Percentiles rank a stretch among this genome's conserved stretches.
Evolutionary conservation across 192 early-diverging fungal species (phyloP).

Genomic region (Obelidium mucronatum): DNA sequence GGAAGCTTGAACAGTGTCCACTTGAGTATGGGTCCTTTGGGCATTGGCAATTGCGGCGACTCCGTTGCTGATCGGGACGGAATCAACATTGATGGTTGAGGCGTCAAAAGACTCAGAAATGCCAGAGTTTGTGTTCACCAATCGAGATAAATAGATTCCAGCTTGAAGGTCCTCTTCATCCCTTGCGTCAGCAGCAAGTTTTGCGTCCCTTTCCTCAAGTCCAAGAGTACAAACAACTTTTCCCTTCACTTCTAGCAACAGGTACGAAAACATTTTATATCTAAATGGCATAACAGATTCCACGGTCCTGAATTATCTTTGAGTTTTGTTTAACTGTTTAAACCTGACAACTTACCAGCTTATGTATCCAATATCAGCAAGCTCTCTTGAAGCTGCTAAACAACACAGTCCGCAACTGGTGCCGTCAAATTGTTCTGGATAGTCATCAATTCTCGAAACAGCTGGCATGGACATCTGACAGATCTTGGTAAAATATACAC

Average conservation of each 20-base stretch:
- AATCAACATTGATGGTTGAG: no score
- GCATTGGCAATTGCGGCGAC: not conserved
- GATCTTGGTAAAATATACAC: not conserved
- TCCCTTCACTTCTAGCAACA: not conserved
- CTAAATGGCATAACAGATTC: not conserved
- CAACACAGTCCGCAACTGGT: not conserved
- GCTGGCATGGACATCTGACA: not conserved
- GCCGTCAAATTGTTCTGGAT: not conserved
- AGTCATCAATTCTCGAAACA: not conserved
- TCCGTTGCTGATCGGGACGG: no score
- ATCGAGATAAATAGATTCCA: not conserved
- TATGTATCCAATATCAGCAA: not conserved
- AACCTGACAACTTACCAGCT: not conserved
- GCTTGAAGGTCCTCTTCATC: not conserved
- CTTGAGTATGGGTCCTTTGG: not conserved
- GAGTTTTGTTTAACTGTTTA: not conserved
- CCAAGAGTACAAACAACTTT: not conserved
- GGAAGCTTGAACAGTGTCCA: not conserved
- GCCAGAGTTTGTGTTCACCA: no score
- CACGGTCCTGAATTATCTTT: not conserved
- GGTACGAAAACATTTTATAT: not conserved
- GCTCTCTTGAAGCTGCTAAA: not conserved
- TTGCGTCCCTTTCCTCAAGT: not conserved
- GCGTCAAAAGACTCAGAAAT: not conserved
- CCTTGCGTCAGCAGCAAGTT: not conserved